These are phyloP conservation scores for Aureobasidium sp. DNA, from an alignment of 2,329 filamentous ascomycete species.

Conservation along the genomic window DNA sequence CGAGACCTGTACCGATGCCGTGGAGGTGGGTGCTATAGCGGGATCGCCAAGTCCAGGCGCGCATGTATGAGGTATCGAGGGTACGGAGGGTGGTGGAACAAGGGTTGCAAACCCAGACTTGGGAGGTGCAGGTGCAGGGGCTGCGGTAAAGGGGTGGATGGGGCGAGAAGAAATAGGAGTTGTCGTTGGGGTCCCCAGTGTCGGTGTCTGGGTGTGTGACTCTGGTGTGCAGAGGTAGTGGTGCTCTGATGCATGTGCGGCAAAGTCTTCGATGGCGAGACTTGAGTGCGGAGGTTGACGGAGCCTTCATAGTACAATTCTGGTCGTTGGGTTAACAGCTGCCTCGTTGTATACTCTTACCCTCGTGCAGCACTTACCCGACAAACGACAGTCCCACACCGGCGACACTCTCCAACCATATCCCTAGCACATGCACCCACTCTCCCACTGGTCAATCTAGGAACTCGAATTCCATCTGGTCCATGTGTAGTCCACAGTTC, in stretches of 20 bases:
- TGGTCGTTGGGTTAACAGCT: conserved; percentile 30
- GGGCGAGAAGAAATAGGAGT: background rate
- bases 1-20: conserved; percentile 76
- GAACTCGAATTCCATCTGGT: conserved; percentile 24
- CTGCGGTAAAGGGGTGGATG: conserved; percentile 28
- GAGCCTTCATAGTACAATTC: conserved; percentile 87
- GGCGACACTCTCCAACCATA: conserved; percentile 74
- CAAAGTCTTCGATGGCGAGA: conserved; percentile 78
- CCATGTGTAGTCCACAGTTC: conserved; percentile 23
- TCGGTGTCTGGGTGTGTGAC: background rate
- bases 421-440: conserved; percentile 75
- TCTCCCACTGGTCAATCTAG: conserved; percentile 53
- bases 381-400: conserved; percentile 70
- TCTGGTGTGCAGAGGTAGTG: conserved; percentile 42
- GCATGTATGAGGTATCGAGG: conserved; percentile 50
- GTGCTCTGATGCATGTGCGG: conserved; percentile 62
- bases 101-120: conserved; percentile 77
- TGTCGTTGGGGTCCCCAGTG: background rate
- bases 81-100: conserved; percentile 66
- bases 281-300: conserved; percentile 56
- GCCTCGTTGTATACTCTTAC: background rate
- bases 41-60: conserved; percentile 82
- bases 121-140: conserved; percentile 51
- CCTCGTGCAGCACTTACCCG: conserved; percentile 47
- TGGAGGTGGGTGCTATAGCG: conserved; percentile 69